phyloP scores from a whole-genome alignment of 345 rosid species.

The Microthlaspi erraticum region DNA sequence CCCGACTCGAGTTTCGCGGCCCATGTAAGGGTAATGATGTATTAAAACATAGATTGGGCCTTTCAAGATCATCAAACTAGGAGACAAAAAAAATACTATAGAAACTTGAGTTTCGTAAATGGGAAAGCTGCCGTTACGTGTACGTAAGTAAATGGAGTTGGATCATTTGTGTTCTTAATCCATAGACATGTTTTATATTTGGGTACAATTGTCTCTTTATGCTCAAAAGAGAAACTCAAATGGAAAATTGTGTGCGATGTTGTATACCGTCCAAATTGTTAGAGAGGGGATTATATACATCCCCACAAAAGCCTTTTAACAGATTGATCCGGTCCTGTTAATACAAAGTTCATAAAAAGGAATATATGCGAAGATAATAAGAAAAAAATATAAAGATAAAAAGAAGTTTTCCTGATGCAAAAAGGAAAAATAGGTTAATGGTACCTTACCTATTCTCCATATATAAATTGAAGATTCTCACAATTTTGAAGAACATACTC shows the following conservation, averaged over 20 bases:
- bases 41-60: constrained; percentile 21
- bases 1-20: constrained; percentile 21
- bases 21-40: constrained; percentile 37
- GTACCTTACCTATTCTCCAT: no score
- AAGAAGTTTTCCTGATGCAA: no score
- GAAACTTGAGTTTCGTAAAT: constrained; percentile 11
- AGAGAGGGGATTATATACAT: no score
- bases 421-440: no score
- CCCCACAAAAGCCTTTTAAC: no score
- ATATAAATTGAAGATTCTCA: no score
- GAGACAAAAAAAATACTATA: not conserved
- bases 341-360: no score
- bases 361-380: no score
- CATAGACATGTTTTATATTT: constrained; percentile 2
- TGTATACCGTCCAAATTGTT: no score
- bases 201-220: constrained; percentile 29
- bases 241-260: not conserved
- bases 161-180: constrained; percentile 20
- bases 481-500: no score
- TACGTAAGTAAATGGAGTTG: constrained; percentile 20
- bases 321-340: no score
- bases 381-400: no score
- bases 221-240: not conserved
- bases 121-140: constrained; percentile 35
- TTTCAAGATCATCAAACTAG: constrained; percentile 4